Evolutionary conservation across 495 filamentous ascomycete genomes (phyloP), one percentile per base, ranked within the genome.

Genomic region (Talaromyces wortmannii): DNA sequence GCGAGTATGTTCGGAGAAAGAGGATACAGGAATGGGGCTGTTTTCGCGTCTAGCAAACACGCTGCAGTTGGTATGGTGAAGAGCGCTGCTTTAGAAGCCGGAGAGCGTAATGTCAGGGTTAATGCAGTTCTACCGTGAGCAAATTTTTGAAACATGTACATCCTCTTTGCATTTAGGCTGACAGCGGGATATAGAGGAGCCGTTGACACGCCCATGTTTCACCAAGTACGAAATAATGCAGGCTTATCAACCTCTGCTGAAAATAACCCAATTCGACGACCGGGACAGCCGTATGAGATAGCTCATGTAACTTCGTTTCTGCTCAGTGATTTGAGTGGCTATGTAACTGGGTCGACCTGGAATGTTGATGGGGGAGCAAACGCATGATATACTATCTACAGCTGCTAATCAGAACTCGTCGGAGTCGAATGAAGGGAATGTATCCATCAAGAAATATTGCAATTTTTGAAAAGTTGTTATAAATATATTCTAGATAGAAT

Each of bases 41-140:
- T 64, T 40, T 64, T 57, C 46, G 33, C 49, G 45, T 57, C 57
- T 11, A 62, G 60, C 56, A 64, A 64, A 52, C 60, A 61, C 36
- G 62, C 57, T 12, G 62, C 57, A 23, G 57, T 60, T 48, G 62
- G 61, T 29, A 50, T 64, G 52, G 55, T 55, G 7, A 64, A 60
- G 50, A 49, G 46, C 33, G 60, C 60, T 31, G 57, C 61, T 12
- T 57, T 57, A 40, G 62, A 64, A 52, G 57, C 40, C 45, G 60
- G 60, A 30, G 45, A 13, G 7, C 46, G 48, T n/a, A 12, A 36
- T 6, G 44, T 49, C 18, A 50, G 54, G 33, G 54, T 56, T 29
- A 56, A 56, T 46, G 42, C 40, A 5, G 30, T 56, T 30, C 33
- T 56, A 13, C 54, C 57, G 57, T 62, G 55, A n/a, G n/a, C n/a